Evolutionary conservation across 129 eudicot species (phyloP), one percentile per base, ranked within the genome.

Genomic region (Lactuca saligna): DNA sequence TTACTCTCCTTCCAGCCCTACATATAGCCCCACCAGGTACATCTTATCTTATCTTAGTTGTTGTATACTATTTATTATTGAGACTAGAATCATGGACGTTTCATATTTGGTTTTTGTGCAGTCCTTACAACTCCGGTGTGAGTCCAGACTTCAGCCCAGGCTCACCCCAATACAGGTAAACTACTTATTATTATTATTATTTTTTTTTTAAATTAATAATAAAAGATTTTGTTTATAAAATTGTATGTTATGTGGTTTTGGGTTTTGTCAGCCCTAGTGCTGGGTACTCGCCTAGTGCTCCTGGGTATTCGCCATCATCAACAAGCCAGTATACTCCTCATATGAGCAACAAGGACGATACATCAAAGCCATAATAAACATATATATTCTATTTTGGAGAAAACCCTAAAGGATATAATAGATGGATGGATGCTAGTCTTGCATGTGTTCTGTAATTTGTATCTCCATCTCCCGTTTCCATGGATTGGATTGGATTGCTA

Each of bases 21-120:
- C 91, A 8, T 92, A 88, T 68, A 92, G 98, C 78, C 96, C 96
- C n/a, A 86, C 90, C 96, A 93, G 98, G 98, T 93, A 86, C 34
- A 57, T 74, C 41, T 7, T 89, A 86, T 73, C 13, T 41, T 41
- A 50, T 72, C 35, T 39, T 13, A 54, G 6, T 63, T 29, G 72
- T 57, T 16, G 64, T 39, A 6, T 0, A 65, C 41, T 51, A 25
- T 10, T 11, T 3, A 3, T 65, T 20, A 16, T 8, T 6, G 5
- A 16, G 8, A 51, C 4, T 48, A 31, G 33, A 33, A 49, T 51
- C 5, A 39, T 37, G 61, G 3, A 33, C 25, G 62, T 62, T 16
- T 61, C 62, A 64, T 46, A 16, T n/a, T 50, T 46, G 32, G 11
- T 65, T 5, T 57, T 54, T 75, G 57, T 75, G 63, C 95, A 88